Base-by-base conservation (phyloP, 2,329 filamentous ascomycete species). In the Geosmithia flava region DNA sequence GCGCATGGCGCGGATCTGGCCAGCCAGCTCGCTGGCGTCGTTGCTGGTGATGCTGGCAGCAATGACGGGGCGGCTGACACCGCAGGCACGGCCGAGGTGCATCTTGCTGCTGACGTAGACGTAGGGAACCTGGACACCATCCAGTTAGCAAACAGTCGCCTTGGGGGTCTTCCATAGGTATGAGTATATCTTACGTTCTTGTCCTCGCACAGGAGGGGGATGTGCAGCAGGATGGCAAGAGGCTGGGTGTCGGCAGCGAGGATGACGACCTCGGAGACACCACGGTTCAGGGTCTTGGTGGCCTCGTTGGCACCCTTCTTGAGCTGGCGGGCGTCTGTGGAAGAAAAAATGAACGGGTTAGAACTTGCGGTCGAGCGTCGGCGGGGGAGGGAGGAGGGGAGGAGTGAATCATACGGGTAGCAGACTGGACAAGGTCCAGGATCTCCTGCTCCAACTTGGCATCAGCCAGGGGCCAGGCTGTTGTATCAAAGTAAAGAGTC, bases 261-360 rank as follows among this genome's bases (percentile, higher is more conserved):
- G 57, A 97, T 78, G 61, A 95, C 83, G 54, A 97, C 74, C 71
- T 97, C 91, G 56, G 81, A 81, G 53, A 91, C 89, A 70, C 91
- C 90, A 57, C 91, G 84, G 74, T 93, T 94, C 46, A 95, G 76
- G 1, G 87, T 85, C 76, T 95, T 95, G 62, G 87, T 95, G 45
- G 65, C 65, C 42, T 42, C n/a, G 47, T 46, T 37, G 42, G 7
- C 42, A 7, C 17, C 16, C 15, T 27, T 39, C 43, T 47, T 47
- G 17, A 47, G 45, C 33, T 47, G 33, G 20, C 45, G 45, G 33
- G 45, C 45, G 37, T 47, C 29, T 37, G 37, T 47, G 15, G 42
- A 7, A 20, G n/a, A n/a, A n/a, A n/a, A 23, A 19, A 15, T 11
- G 15, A 37, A 7, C 33, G 15, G 33, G 33, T 37, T 37, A 37